These are phyloP conservation scores for Hypomyces perniciosus DNA, from an alignment of 2,329 filamentous ascomycete species.

Conservation along the genomic window DNA sequence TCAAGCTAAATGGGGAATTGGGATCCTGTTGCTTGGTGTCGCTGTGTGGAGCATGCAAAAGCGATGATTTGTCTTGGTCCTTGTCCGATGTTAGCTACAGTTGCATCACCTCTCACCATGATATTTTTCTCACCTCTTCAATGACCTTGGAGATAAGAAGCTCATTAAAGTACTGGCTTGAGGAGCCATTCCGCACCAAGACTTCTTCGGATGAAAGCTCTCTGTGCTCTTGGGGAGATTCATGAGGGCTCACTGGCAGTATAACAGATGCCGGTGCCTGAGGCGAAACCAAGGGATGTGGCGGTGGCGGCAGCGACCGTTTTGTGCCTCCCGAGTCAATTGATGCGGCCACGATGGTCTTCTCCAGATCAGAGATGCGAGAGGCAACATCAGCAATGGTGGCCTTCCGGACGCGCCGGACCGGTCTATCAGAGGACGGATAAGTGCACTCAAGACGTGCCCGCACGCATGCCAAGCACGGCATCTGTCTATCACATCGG, in stretches of 20 bases:
- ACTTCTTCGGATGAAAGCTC: slow-evolving; percentile 19
- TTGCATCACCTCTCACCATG: background rate
- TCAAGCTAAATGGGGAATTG: slow-evolving; percentile 25
- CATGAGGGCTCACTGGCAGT: slow-evolving; percentile 8
- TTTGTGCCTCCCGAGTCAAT: slow-evolving; percentile 9
- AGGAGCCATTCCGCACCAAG: slow-evolving; percentile 26
- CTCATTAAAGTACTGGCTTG: slow-evolving; percentile 33
- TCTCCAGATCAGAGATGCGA: slow-evolving; percentile 30
- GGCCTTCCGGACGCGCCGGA: slow-evolving; percentile 23
- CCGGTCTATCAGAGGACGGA: slow-evolving; percentile 20
- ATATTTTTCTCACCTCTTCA: slow-evolving; percentile 22
- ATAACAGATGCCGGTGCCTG: background rate
- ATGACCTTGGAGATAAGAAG: slow-evolving; percentile 30
- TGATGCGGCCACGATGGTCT: slow-evolving; percentile 19
- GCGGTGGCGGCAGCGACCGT: background rate
- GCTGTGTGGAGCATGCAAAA: slow-evolving; percentile 9
- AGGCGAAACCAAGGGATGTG: background rate
- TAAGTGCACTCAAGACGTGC: slow-evolving; percentile 25
- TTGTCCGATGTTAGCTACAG: background rate
- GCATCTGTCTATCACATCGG: slow-evolving; percentile 65
- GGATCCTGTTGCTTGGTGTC: slow-evolving; percentile 7
- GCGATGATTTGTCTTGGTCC: slow-evolving; percentile 12
- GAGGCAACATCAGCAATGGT: slow-evolving; percentile 30
- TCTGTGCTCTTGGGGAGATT: background rate
- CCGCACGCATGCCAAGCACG: slow-evolving; percentile 63